Evolutionary conservation across 2,329 filamentous ascomycete genomes (phyloP), one percentile per base, ranked within the genome.

Genomic region (Hortaea sp.): DNA sequence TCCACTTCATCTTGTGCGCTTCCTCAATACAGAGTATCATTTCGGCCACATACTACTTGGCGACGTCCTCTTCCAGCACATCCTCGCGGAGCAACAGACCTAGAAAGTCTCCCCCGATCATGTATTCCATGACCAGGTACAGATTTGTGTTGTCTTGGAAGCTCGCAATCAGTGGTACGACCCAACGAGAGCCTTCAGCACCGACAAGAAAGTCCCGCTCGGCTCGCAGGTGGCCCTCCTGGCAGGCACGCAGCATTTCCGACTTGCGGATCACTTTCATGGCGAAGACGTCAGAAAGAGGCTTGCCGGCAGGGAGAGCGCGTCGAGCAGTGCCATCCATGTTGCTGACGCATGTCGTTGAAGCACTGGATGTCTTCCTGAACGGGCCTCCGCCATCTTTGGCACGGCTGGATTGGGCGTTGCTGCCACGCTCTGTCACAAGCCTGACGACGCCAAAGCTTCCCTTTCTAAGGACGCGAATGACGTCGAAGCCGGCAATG

Each of bases 231-330:
- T 97, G 92, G 0, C 87, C 90, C 66, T 97, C 90, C 67, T 97
- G 92, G 52, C 84, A 84, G 49, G 88, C 92, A 9, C 82, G 80
- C 46, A 97, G 74, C 89, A 95, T 97, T 46, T 88, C 82, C 1
- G 87, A 87, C 63, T 98, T 98, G 48, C 85, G 81, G 55, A 97
- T 97, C 30, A 95, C 85, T 63, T 97, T 97, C 90, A 97, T 95
- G 10, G 92, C 92, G 63, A 84, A 97, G 0, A 95, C 80, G 47
- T 84, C 76, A 43, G 73, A 76, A 3, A 61, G 48, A 7, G 59
- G 55, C 45, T 59, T 58, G 34, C 58, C 59, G 37, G 53, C 47
- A 4, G 58, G 56, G 9, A 58, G 42, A 28, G 56, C 58, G 29
- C 52, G 50, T 29, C 52, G 55, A 7, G 58, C 57, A 4, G 52